Conservation (phyloP, 78 protist species). For the Dictyostelium firmibasis region DNA sequence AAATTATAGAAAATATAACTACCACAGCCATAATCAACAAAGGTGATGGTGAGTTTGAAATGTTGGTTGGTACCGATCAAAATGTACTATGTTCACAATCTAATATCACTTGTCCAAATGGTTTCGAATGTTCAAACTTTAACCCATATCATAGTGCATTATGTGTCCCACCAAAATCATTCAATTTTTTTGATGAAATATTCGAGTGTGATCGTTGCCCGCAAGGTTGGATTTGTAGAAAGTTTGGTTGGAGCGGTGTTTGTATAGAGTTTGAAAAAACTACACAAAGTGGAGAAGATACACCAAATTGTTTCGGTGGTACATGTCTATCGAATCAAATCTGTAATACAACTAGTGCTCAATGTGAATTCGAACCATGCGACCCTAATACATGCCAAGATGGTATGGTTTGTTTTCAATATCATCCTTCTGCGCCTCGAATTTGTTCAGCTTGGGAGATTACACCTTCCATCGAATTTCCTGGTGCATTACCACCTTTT, state of each 20-base stretch:
- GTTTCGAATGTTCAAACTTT: neutral
- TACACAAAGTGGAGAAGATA: neutral
- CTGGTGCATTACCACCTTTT: neutral
- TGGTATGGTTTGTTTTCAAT: constrained; percentile 12
- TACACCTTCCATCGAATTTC: neutral
- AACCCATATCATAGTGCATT: neutral
- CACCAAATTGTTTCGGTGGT: neutral
- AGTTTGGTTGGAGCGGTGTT: constrained; percentile 53
- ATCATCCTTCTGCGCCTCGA: constrained; percentile 21
- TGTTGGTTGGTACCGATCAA: neutral
- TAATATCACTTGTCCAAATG: neutral
- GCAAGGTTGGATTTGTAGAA: neutral
- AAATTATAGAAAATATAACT: neutral
- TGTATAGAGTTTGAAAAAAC: constrained; percentile 29
- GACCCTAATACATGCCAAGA: neutral
- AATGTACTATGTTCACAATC: neutral
- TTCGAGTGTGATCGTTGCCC: constrained; percentile 13
- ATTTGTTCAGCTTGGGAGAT: neutral
- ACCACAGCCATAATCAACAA: neutral
- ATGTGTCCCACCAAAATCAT: neutral
- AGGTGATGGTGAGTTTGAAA: no score
- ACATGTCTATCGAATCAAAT: constrained; percentile 9
- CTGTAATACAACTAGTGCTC: neutral
- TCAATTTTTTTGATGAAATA: neutral
- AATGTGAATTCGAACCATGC: constrained; percentile 24